These are phyloP conservation scores for Digitaria exilis DNA, from an alignment of 202 grass and related monocot species.

Conservation along the genomic window DNA sequence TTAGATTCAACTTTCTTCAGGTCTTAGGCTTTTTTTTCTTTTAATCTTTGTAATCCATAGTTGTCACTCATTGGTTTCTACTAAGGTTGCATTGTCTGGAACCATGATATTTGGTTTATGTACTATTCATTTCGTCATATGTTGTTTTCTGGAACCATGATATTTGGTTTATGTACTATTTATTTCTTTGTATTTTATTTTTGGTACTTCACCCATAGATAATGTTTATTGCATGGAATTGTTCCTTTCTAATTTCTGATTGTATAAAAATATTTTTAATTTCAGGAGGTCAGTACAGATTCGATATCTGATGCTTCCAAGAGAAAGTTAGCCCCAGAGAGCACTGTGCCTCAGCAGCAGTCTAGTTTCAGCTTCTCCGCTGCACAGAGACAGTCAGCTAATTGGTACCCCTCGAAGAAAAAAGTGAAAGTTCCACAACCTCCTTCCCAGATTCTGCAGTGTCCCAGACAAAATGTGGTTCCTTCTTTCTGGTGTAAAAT, in stretches of 20 bases:
- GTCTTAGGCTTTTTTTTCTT: neutral
- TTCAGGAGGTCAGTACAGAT: constrained; percentile 28
- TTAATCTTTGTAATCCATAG: neutral
- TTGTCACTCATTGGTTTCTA: neutral
- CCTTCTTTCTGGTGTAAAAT: constrained; percentile 74
- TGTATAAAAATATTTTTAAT: constrained; percentile 17
- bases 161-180: too few species aligned
- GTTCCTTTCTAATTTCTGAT: neutral
- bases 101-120: neutral
- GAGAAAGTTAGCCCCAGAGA: constrained; percentile 29
- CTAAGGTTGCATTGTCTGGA: neutral
- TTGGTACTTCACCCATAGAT: too few species aligned
- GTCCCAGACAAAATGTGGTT: constrained; percentile 44
- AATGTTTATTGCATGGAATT: neutral
- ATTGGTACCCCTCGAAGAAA: constrained; percentile 47
- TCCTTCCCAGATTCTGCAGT: constrained; percentile 30
- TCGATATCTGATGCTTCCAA: constrained; percentile 21
- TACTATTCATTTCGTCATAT: too few species aligned
- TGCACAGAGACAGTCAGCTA: constrained; percentile 27
- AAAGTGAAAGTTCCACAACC: constrained; percentile 47
- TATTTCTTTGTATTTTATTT: too few species aligned
- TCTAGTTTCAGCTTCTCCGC: constrained; percentile 16
- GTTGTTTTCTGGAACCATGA: too few species aligned
- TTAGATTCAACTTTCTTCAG: constrained; percentile 1
- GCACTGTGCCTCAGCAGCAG: constrained; percentile 16